Percentiles rank a stretch among this genome's conserved stretches.
Conservation (phyloP, 768 basidiomycete species). For the Suillus discolor region DNA sequence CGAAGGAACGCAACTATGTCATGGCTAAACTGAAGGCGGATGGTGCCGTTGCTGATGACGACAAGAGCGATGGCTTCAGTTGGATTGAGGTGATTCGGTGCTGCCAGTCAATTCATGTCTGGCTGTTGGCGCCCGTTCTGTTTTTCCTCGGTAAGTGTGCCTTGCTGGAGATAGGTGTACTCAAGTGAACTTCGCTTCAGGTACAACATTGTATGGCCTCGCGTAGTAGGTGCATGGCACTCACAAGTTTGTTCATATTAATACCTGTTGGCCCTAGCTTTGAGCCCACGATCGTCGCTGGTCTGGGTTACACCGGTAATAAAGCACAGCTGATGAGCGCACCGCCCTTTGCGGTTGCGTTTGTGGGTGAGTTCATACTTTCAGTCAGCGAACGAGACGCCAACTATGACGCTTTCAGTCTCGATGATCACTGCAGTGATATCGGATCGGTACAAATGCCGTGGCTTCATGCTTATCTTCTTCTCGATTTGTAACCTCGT, state of each 20-base stretch:
- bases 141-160: conserved; percentile 53
- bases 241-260: conserved; percentile 42
- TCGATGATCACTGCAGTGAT: conserved; percentile 45
- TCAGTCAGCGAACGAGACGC: background rate
- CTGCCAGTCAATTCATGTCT: conserved; percentile 55
- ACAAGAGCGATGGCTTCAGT: conserved; percentile 48
- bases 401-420: conserved; percentile 26
- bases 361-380: conserved; percentile 40
- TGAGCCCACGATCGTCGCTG: conserved; percentile 69
- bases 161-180: background rate
- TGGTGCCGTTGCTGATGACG: conserved; percentile 41
- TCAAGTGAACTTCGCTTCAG: conserved; percentile 14
- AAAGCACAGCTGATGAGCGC: conserved; percentile 66
- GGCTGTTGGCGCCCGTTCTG: conserved; percentile 49
- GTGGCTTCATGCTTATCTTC: conserved; percentile 49
- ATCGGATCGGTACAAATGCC: conserved; percentile 55
- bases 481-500: conserved; percentile 44
- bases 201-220: conserved; percentile 18
- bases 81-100: conserved; percentile 57
- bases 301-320: conserved; percentile 56
- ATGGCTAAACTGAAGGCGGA: conserved; percentile 25
- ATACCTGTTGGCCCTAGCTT: conserved; percentile 56
- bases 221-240: conserved; percentile 24
- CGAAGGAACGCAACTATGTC: conserved; percentile 52
- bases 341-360: conserved; percentile 53